Conservation (phyloP, 2,329 filamentous ascomycete genomes). For the Phoma herbarum region DNA sequence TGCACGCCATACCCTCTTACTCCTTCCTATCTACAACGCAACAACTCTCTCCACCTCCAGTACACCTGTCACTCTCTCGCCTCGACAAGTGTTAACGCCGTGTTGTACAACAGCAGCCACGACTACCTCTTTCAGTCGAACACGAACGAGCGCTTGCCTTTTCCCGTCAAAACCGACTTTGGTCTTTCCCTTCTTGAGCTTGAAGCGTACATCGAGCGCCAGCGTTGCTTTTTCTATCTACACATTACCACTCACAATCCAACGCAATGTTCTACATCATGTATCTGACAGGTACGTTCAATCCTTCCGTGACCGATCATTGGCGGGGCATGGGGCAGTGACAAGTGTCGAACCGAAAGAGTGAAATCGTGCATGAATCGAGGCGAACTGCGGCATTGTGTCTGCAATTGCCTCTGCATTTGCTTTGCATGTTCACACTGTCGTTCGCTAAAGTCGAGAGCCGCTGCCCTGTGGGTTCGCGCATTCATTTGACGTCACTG, state of each 20-base stretch:
- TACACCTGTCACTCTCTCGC: slow-evolving; percentile 50
- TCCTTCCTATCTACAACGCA: slow-evolving; percentile 47
- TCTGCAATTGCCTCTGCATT: neutral
- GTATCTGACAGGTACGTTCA: slow-evolving; percentile 54
- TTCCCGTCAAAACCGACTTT: slow-evolving; percentile 40
- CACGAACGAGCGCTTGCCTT: slow-evolving; percentile 48
- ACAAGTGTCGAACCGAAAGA: neutral
- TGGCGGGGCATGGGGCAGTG: neutral
- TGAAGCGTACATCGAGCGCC: slow-evolving; percentile 37
- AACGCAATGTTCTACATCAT: slow-evolving; percentile 55
- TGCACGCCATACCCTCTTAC: slow-evolving; percentile 50
- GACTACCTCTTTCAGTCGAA: slow-evolving; percentile 40
- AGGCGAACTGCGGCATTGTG: neutral
- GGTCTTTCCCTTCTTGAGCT: slow-evolving; percentile 34
- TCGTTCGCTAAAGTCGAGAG: neutral
- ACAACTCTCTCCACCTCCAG: slow-evolving; percentile 39
- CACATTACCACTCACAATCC: slow-evolving; percentile 25
- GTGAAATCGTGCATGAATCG: slow-evolving; percentile 5
- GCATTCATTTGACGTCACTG: neutral
- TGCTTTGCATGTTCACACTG: neutral
- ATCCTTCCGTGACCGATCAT: neutral
- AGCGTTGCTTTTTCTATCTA: slow-evolving; percentile 34
- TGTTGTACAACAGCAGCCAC: slow-evolving; percentile 52
- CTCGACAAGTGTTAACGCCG: slow-evolving; percentile 48
- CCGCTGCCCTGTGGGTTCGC: neutral